These are phyloP conservation scores for Sporothrix humicola DNA, from an alignment of 2,329 filamentous ascomycete genomes.

Conservation along the genomic window DNA sequence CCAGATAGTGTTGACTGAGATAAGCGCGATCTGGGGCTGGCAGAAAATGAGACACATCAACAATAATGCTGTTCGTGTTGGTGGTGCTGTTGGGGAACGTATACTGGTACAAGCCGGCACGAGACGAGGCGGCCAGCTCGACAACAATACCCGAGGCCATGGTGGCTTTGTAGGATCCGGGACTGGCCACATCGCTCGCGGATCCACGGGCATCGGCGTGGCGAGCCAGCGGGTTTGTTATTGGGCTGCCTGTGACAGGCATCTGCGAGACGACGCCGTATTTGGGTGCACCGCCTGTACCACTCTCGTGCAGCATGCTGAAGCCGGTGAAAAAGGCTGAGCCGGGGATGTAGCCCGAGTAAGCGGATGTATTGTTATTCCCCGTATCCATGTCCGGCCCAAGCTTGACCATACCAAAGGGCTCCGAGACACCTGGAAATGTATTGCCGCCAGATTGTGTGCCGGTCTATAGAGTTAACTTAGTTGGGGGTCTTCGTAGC, in stretches of 20 bases:
- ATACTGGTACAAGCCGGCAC: slow-evolving; percentile 66
- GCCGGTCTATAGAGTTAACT: slow-evolving; percentile 49
- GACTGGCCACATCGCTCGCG: slow-evolving; percentile 47
- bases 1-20: slow-evolving; percentile 66
- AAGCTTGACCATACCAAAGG: slow-evolving; percentile 57
- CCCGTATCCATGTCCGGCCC: slow-evolving; percentile 52
- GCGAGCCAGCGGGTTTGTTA: slow-evolving; percentile 49
- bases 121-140: slow-evolving; percentile 62
- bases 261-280: slow-evolving; percentile 70
- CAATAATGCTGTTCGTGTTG: slow-evolving; percentile 51
- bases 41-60: slow-evolving; percentile 71
- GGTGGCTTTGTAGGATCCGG: slow-evolving; percentile 66
- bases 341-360: slow-evolving; percentile 57
- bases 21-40: slow-evolving; percentile 65
- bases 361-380: slow-evolving; percentile 53
- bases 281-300: slow-evolving; percentile 72
- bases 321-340: slow-evolving; percentile 56
- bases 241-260: slow-evolving; percentile 53
- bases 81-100: slow-evolving; percentile 49
- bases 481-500: neutral
- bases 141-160: slow-evolving; percentile 62
- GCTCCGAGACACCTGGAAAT: slow-evolving; percentile 56
- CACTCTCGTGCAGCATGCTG: slow-evolving; percentile 69
- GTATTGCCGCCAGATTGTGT: slow-evolving; percentile 55
- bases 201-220: slow-evolving; percentile 63